Percentiles rank a stretch among this genome's conserved stretches.
These are phyloP conservation scores for Saturnispora diversa DNA, from an alignment of 805 yeast species.

Conservation along the genomic window DNA sequence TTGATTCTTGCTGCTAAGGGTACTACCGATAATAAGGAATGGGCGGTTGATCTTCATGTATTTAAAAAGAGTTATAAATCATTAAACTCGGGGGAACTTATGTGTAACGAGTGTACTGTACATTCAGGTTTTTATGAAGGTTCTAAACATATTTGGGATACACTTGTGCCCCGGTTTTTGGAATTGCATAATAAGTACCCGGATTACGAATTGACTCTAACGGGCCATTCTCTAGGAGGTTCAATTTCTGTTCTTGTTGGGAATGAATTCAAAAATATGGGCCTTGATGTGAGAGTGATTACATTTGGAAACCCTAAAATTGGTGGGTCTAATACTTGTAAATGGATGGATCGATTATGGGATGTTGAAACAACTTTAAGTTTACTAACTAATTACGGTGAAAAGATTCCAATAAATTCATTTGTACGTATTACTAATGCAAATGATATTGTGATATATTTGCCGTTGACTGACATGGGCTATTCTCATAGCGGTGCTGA, in stretches of 20 bases:
- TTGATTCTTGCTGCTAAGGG: conserved; percentile 56
- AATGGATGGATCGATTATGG: conserved; percentile 46
- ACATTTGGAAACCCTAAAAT: conserved; percentile 60
- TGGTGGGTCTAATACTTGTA: conserved; percentile 44
- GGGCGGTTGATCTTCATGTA: conserved; percentile 41
- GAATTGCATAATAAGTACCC: conserved; percentile 32
- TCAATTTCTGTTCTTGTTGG: conserved; percentile 60
- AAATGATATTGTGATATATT: not conserved
- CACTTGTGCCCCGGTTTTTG: conserved; percentile 32
- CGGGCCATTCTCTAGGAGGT: conserved; percentile 68
- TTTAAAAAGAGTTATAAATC: not conserved
- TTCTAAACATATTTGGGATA: conserved; percentile 33
- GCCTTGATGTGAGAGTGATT: conserved; percentile 45
- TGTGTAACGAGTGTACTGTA: conserved; percentile 46
- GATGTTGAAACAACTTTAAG: conserved; percentile 22
- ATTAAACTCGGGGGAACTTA: conserved; percentile 10
- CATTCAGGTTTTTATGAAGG: conserved; percentile 59
- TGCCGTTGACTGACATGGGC: not conserved
- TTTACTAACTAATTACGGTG: not conserved
- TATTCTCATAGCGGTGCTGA: not conserved
- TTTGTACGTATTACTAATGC: not conserved
- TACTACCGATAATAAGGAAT: conserved; percentile 52
- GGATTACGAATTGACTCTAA: conserved; percentile 42
- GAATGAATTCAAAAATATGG: conserved; percentile 48
- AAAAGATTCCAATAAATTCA: not conserved